Percentiles rank a stretch among this genome's conserved stretches.
Evolutionary conservation across 2,329 filamentous ascomycete species (phyloP).

Genomic region (Pochonia chlamydosporia): DNA sequence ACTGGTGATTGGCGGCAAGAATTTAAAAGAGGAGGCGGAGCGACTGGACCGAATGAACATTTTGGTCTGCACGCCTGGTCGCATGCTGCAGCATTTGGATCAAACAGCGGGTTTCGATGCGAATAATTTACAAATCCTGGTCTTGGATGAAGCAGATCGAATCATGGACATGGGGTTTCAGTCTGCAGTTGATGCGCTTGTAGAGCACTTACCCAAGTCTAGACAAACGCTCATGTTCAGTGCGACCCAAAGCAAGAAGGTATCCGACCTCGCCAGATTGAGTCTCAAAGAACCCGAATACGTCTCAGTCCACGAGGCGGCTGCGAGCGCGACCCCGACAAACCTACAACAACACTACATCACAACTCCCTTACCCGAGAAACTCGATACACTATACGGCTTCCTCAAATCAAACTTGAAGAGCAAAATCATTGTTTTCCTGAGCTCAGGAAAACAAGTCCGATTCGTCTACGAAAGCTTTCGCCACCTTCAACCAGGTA

Average conservation of each 20-base stretch:
- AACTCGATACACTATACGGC: constrained; percentile 86
- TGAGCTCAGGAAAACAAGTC: constrained; percentile 94
- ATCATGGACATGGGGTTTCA: constrained; percentile 99
- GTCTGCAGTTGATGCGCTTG: constrained; percentile 79
- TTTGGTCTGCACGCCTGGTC: constrained; percentile 86
- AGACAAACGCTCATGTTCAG: constrained; percentile 93
- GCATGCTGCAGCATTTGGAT: constrained; percentile 92
- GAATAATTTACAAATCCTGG: constrained; percentile 85
- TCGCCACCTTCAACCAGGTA: constrained; percentile 87
- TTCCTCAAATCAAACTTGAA: constrained; percentile 90
- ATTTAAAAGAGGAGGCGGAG: constrained; percentile 78
- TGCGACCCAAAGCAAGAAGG: constrained; percentile 90
- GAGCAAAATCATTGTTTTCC: constrained; percentile 89
- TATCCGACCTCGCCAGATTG: constrained; percentile 84
- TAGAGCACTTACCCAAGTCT: constrained; percentile 81
- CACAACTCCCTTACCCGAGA: constrained; percentile 76
- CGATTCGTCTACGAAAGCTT: constrained; percentile 94
- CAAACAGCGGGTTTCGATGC: constrained; percentile 88
- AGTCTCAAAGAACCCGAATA: constrained; percentile 91
- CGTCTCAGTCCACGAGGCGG: constrained; percentile 84
- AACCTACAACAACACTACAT: constrained; percentile 89
- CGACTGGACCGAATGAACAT: constrained; percentile 92
- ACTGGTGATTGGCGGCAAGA: constrained; percentile 90
- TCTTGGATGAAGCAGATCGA: constrained; percentile 91
- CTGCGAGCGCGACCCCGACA: constrained; percentile 71